Conservation (phyloP, 2,329 filamentous ascomycete species). For the Fusarium sp. region DNA sequence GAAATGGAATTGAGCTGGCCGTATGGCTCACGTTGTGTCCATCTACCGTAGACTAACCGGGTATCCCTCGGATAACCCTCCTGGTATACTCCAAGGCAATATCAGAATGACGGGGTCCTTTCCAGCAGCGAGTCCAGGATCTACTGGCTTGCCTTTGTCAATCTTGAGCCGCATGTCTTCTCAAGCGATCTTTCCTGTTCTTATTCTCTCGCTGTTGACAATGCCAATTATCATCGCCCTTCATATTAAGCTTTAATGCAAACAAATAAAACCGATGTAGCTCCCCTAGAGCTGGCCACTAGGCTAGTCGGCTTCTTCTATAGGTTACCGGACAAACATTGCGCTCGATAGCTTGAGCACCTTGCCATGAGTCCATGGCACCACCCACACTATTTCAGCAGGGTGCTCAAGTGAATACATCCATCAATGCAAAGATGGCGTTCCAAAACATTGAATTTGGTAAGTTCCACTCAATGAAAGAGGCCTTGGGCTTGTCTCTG, state of each 20-base stretch:
- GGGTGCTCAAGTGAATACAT: no score
- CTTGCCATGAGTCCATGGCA: background rate
- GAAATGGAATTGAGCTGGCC: background rate
- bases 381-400: background rate
- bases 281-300: no score
- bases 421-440: background rate
- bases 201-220: background rate
- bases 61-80: background rate
- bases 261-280: no score
- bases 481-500: no score
- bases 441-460: background rate
- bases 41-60: background rate
- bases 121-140: background rate
- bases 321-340: no score
- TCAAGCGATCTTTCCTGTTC: fast-evolving
- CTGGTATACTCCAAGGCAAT: fast-evolving
- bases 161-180: background rate
- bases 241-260: no score
- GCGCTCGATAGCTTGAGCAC: background rate
- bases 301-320: no score
- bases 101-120: background rate
- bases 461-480: fast-evolving
- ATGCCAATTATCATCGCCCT: background rate
- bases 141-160: background rate
- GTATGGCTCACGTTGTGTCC: no score